A percentile compares a stretch with the other conserved stretches of the same genome.
phyloP scores from a whole-genome alignment of 768 basidiomycete genomes.

The Boletus speciosus region DNA sequence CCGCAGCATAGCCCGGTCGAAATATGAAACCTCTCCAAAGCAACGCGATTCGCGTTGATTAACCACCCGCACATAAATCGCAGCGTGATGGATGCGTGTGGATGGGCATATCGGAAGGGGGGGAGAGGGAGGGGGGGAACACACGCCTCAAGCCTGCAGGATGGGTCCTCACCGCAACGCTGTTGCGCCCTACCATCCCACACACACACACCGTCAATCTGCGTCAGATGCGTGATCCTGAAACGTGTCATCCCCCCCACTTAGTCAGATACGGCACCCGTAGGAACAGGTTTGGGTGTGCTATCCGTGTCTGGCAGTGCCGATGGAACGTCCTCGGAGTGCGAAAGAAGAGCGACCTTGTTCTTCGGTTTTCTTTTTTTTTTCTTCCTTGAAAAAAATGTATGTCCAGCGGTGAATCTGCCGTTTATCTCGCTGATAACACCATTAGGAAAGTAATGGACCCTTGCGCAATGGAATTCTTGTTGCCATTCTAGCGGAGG shows the following conservation, averaged over 20 bases:
- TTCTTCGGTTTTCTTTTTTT: background rate
- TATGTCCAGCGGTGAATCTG: slow-evolving; percentile 5
- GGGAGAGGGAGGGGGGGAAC: background rate
- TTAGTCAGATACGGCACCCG: slow-evolving; percentile 8
- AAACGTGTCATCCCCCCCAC: slow-evolving; percentile 9
- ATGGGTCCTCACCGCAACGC: slow-evolving; percentile 2
- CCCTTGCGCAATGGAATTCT: slow-evolving; percentile 11
- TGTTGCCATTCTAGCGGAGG: slow-evolving; percentile 17
- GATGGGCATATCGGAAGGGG: background rate
- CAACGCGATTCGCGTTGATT: background rate
- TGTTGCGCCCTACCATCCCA: slow-evolving; percentile 13
- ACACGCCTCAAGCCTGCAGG: slow-evolving; percentile 5
- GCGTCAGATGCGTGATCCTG: slow-evolving; percentile 10
- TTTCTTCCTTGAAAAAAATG: background rate
- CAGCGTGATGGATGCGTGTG: slow-evolving; percentile 2
- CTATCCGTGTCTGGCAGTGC: background rate
- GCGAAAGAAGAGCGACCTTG: slow-evolving; percentile 1
- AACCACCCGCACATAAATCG: background rate
- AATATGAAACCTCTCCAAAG: background rate
- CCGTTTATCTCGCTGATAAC: slow-evolving; percentile 14
- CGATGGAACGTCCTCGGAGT: slow-evolving; percentile 18
- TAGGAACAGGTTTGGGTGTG: background rate
- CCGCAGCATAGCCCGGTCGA: slow-evolving; percentile 1
- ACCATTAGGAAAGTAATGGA: too few relatives aligned
- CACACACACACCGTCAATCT: slow-evolving; percentile 2